Percentiles rank a stretch among this genome's conserved stretches.
Conservation (phyloP, 495 filamentous ascomycete genomes). For the Neurospora discreta region DNA sequence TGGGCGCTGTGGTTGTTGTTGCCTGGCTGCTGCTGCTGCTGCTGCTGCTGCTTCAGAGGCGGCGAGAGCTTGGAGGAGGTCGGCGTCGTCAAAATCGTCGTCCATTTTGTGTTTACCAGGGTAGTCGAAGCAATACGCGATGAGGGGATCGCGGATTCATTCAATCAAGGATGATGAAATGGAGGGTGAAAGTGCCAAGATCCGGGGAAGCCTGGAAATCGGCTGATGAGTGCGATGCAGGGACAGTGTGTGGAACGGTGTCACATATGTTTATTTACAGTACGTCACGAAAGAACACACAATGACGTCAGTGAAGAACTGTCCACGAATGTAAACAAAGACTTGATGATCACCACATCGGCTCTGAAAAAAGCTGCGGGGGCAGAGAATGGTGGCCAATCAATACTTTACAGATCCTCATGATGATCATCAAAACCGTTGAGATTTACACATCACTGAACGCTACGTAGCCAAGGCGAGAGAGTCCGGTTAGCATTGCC, state of each 20-base stretch:
- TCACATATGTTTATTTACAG: neutral
- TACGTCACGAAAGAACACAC: neutral
- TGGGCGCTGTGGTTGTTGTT: conserved; percentile 19
- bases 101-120: conserved; percentile 23
- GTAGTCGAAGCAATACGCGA: neutral
- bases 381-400: too few species aligned
- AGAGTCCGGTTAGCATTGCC: neutral
- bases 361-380: neutral
- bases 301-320: neutral
- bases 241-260: neutral
- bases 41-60: conserved; percentile 15
- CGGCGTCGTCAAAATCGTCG: conserved; percentile 53
- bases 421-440: too few species aligned
- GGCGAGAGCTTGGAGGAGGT: conserved; percentile 42
- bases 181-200: neutral
- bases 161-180: neutral
- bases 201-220: neutral
- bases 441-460: neutral
- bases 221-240: neutral
- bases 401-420: too few species aligned
- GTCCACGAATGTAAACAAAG: neutral
- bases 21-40: conserved; percentile 4
- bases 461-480: neutral
- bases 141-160: neutral
- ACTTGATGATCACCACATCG: neutral